These are phyloP conservation scores for Polygonum maritimum DNA, from an alignment of 148 eudicot species.

Conservation along the genomic window DNA sequence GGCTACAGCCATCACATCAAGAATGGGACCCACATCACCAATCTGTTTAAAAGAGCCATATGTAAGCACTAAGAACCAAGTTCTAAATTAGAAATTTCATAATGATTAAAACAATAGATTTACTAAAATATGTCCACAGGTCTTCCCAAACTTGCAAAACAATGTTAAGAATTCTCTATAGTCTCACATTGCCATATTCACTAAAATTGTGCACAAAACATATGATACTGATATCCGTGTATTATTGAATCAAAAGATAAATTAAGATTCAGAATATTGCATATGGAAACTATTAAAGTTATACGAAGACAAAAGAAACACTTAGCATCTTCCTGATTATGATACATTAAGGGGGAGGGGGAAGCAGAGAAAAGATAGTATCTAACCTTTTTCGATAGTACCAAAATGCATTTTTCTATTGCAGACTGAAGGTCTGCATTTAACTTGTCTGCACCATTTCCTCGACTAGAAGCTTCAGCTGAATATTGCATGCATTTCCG, in stretches of 20 bases:
- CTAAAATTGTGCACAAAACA: neutral
- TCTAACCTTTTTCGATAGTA: constrained; percentile 59
- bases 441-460: constrained; percentile 35
- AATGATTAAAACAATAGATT: neutral
- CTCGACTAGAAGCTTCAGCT: constrained; percentile 42
- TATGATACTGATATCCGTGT: neutral
- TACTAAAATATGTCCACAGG: neutral
- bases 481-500: constrained; percentile 72
- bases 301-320: neutral
- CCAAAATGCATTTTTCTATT: constrained; percentile 62
- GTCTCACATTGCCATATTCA: neutral
- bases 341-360: neutral
- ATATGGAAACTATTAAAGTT: neutral
- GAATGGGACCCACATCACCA: constrained; percentile 78
- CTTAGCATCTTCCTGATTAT: neutral
- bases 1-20: constrained; percentile 79
- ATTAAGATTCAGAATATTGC: neutral
- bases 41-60: constrained; percentile 32
- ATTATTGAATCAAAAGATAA: neutral
- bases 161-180: neutral
- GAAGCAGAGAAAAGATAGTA: constrained; percentile 5
- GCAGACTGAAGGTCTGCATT: constrained; percentile 66
- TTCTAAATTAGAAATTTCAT: neutral
- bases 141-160: neutral
- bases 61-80: constrained; percentile 4